Base-by-base conservation (phyloP, 108 stramenopile genomes). In the Skeletonema grethae region DNA sequence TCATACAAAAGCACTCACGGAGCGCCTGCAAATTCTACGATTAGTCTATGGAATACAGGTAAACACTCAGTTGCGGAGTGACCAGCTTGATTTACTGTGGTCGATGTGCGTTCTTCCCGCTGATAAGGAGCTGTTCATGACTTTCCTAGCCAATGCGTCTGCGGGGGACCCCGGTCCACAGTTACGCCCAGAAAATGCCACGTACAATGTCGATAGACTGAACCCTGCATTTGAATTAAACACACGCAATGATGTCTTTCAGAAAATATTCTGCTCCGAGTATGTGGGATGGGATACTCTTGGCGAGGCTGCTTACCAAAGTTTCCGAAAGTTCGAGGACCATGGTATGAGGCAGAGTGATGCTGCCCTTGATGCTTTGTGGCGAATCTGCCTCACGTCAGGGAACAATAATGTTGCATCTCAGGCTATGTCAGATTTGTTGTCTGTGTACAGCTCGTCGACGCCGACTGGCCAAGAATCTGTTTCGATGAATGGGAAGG, bases 401-500 rank as follows among this genome's bases (percentile, higher is more conserved):
- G 82, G 83, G 18, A 84, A 83, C 57, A 83, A 90, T 63, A 36
- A 65, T 63, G 93, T 96, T 53, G 95, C 92, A n/a, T 43, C 79
- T 5, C 69, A 76, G 25, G 91, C 95, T n/a, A 94, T 90, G 91
- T 85, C 83, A 41, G 93, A 94, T 66, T 69, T 96, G n/a, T 80
- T 96, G 38, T 58, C 71, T 31, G 80, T 92, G 13, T 94, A 96
- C 73, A 70, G 34, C 61, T 70, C 64, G 16, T 35, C 18, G 30
- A 68, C 57, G 35, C 31, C 38, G 32, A 58, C 25, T 43, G 30
- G 32, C 20, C 63, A 15, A 18, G 58, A 35, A 41, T 63, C 61
- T 34, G 68, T 76, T 58, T n/a, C 60, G 24, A 70, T 59, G 22
- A 63, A 71, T 36, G 59, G 34, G 10, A 57, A 62, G 24, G 22